Evolutionary conservation across 139 green algal genomes (phyloP), one percentile per base, ranked within the genome.

Genomic region (Coccomyxa sp.): DNA sequence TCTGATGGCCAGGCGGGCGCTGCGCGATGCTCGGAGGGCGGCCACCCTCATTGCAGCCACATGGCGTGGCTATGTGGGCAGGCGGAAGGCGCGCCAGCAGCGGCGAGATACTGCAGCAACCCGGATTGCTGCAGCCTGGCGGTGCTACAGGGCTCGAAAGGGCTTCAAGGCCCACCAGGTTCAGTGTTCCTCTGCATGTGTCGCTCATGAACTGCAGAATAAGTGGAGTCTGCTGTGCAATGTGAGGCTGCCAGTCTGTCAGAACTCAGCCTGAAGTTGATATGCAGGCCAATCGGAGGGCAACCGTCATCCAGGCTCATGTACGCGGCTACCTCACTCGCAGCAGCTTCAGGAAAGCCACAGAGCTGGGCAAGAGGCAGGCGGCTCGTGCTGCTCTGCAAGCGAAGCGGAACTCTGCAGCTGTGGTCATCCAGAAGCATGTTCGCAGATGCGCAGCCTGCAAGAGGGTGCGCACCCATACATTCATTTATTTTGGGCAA

Each of bases 71-170:
- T 28, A 75, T 30, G n/a, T 80, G 60, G 88, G 74, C 10, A 79
- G 82, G 25, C 67, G 28, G 0, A 25, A 31, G 23, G 90, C 85
- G 12, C 45, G 28, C 15, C 28, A 59, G 11, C 45, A 88, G 32
- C 81, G 86, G 58, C 30, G 81, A 13, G 79, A 92, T 13, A 31
- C 15, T 13, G 91, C 93, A 0, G 93, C 91, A 7, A 81, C 67
- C 11, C 75, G 31, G 23, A 84, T 93, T 66, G 89, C 94, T 82
- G 67, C 89, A 15, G 10, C 57, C 12, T 94, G 87, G 80, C 88
- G 87, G 83, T 83, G 80, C 81, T 74, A 88, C 77, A 23, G 13
- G 71, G 23, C 25, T 30, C 83, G 84, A 68, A 67, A 74, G 10
- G 45, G 59, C 58, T 88, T 87, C 75, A 23, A 71, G 74, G 75